Base-by-base conservation (phyloP, 1,284 basidiomycete genomes). In the Polyporus tsugae region DNA sequence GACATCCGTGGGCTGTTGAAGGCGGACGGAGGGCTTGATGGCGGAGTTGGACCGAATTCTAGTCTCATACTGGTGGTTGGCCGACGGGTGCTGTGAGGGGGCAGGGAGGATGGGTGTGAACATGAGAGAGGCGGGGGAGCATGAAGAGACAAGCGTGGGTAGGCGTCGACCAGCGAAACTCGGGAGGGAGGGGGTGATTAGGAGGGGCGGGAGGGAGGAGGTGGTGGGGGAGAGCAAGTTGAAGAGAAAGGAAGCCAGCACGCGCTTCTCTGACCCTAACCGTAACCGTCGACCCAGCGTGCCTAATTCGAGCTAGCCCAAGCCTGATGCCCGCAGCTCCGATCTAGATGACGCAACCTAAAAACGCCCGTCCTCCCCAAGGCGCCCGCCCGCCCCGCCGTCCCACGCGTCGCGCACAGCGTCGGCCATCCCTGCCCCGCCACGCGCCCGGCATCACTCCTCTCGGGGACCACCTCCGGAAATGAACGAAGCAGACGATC, bases 11-110 rank as follows among this genome's bases (percentile, higher is more conserved):
- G 80, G 80, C 63, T 85, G 82, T 66, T 85, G 82, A 38, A 84
- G 81, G 72, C 87, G 85, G 60, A 80, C 77, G 42, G 86, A 82
- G 63, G 87, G 86, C 71, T 82, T 86, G 72, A 87, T 82, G 72
- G 81, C 60, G 62, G 86, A 82, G 71, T 87, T 86, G 60, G 85
- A 84, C 67, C 87, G 84, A 55, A 84, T 88, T 62, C 89, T 80
- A 7, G 88, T 90, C 70, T 83, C 84, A 81, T 90, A 89, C 66
- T 80, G 76, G 78, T 85, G 83, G 42, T 75, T 69, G 62, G 75
- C 70, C 65, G 75, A 62, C 33, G 72, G 35, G 49, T 73, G 75
- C 64, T 62, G 75, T 53, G 65, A 57, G 19, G 62, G 75, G 25
- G 72, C 68, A 15, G 72, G 73, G 42, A 71, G 67, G 73, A 72